Evolutionary conservation across 192 early-diverging fungal species (phyloP).

Genomic region (Entophlyctis luteolus): DNA sequence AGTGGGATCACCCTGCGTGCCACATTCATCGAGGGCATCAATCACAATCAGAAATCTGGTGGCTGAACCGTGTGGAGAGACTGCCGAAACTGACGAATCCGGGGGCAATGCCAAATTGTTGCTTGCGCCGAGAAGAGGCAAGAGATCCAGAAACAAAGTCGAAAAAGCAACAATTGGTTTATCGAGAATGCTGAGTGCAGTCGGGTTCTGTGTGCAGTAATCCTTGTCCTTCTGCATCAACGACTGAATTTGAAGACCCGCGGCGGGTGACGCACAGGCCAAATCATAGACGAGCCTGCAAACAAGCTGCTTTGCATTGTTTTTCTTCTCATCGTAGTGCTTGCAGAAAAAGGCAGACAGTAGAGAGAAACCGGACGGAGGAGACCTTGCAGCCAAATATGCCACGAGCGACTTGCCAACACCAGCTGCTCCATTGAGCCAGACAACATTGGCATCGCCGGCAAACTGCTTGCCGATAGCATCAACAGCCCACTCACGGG

Average conservation of each 20-base stretch:
- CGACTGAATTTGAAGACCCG: neutral
- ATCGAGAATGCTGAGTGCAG: too few species aligned
- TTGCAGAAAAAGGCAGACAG: slow-evolving; percentile 29
- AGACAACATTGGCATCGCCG: neutral
- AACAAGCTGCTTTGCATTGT: neutral
- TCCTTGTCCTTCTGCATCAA: neutral
- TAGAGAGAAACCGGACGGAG: slow-evolving; percentile 12
- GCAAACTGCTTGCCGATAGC: neutral
- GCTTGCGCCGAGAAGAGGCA: neutral
- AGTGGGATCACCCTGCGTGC: too few species aligned
- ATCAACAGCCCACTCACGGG: neutral
- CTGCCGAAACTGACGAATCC: too few species aligned
- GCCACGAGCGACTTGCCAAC: slow-evolving; percentile 22
- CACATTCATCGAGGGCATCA: slow-evolving; percentile 28
- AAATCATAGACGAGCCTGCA: slow-evolving; percentile 1
- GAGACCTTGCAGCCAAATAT: neutral
- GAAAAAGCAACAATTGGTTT: neutral
- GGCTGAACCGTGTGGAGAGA: neutral
- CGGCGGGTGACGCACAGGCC: neutral
- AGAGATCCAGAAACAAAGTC: neutral
- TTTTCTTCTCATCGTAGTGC: slow-evolving; percentile 23
- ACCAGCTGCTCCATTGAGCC: slow-evolving; percentile 17
- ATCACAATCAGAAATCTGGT: slow-evolving; percentile 21
- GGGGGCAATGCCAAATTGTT: too few species aligned
- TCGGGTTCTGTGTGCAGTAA: too few species aligned